These are phyloP conservation scores for Gymnopus androsaceus DNA, from an alignment of 1,284 basidiomycete species.

Conservation along the genomic window DNA sequence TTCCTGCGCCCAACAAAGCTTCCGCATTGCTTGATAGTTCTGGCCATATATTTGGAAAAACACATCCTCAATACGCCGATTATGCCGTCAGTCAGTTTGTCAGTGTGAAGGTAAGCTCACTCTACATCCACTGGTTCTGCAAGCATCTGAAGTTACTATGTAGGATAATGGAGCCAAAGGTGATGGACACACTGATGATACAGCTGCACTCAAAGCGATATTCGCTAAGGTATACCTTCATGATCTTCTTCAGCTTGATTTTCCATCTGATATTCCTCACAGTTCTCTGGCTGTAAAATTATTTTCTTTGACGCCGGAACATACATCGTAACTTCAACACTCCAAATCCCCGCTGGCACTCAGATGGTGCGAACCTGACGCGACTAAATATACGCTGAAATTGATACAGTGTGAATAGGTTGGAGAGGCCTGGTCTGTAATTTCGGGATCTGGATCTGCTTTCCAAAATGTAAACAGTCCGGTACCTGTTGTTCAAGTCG, in stretches of 20 bases:
- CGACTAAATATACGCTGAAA: too few relatives aligned
- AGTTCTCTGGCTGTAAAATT: slow-evolving; percentile 61
- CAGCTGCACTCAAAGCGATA: slow-evolving; percentile 53
- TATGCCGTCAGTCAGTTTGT: slow-evolving; percentile 57
- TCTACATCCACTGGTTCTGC: too few relatives aligned
- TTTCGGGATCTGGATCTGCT: slow-evolving; percentile 54
- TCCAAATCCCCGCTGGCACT: slow-evolving; percentile 60
- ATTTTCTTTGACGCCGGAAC: slow-evolving; percentile 64
- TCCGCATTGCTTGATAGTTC: slow-evolving; percentile 44
- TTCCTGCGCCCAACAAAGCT: slow-evolving; percentile 46
- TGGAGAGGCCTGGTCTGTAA: slow-evolving; percentile 66
- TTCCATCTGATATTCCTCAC: slow-evolving; percentile 4
- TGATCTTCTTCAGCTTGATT: background rate
- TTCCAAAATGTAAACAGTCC: slow-evolving; percentile 54
- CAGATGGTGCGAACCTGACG: slow-evolving; percentile 32
- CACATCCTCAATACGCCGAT: slow-evolving; percentile 60
- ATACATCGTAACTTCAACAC: slow-evolving; percentile 62
- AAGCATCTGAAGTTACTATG: too few relatives aligned
- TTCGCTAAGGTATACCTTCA: slow-evolving; percentile 43
- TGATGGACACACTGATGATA: slow-evolving; percentile 66
- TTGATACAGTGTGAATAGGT: slow-evolving; percentile 28
- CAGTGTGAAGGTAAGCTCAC: too few relatives aligned
- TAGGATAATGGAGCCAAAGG: slow-evolving; percentile 58
- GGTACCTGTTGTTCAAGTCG: slow-evolving; percentile 50
- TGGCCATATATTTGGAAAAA: slow-evolving; percentile 53